Base-by-base conservation (phyloP, 352 stramenopile species). In the Phytophthora pluvialis region DNA sequence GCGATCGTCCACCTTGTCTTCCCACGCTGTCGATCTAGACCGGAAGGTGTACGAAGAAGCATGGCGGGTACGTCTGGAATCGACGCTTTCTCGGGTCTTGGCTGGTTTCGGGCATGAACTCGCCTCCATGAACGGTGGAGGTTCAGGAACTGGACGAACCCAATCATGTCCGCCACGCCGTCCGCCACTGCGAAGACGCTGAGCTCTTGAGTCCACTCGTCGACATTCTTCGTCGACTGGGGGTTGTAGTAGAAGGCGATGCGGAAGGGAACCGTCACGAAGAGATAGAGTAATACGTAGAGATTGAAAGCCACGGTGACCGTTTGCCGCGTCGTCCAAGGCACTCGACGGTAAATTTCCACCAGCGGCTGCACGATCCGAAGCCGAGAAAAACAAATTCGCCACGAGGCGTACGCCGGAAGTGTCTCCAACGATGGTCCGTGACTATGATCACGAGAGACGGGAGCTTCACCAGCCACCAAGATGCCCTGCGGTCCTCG, bases 1-100 rank as follows among this genome's bases (percentile, higher is more conserved):
- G 75, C 63, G 12, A 90, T 69, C 1, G 77, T 90, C 81, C 81
- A 90, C 21, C 71, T 71, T 0, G 60, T n/a, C 49, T 75, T 45
- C 1, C 69, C 15, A 21, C 60, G 40, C 4, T n/a, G 26, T 12
- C 26, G n/a, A 5, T 59, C 5, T 12, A n/a, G 1, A 16, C 38
- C 16, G 40, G 60, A n/a, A 56, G 26, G 26, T 44, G 35, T 11
- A 46, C 25, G 44, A 26, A 21, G 6, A 0, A 46, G 16, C 10
- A n/a, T 46, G 9, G 21, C 21, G 21, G 21, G 21, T 21, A 21
- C 21, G 21, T 21, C 21, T 21, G 21, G 21, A 1, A 21, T 21
- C 21, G 21, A 21, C 21, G 21, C 21, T 21, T 21, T 21, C 21
- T 55, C 9, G 69, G 42, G 2, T 61, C 42, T 21, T 83, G 77